Base-by-base conservation (phyloP, 169 alveolate species). In the Cryptosporidium tyzzeri region DNA sequence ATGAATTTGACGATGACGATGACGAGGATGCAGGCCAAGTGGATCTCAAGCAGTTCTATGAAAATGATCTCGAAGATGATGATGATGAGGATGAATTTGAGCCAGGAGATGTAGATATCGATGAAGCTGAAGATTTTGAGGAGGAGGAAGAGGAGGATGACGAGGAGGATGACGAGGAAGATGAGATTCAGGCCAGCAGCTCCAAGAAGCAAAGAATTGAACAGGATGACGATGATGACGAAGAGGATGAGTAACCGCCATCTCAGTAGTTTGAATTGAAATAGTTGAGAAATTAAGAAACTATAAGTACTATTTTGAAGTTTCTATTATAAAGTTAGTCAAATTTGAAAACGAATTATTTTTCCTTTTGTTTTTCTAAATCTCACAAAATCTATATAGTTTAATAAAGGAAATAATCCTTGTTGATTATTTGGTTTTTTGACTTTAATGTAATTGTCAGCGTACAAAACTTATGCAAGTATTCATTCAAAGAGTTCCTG, bases 1-100 rank as follows among this genome's bases (percentile, higher is more conserved):
- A 73, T 31, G 91, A 74, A 0, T 55, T 31, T 29, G 84, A 91
- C 16, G 93, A 70, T 8, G 92, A 65, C 2, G 93, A 91, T 10
- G 94, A 84, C 35, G 93, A 65, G 1, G 94, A 86, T 35, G 94
- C 65, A 4, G 93, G 61, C 0, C 92, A 62, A n/a, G 94, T 91
- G 16, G 95, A 93, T 5, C 91, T 95, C 39, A 95, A 95, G 61
- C 93, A 94, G 91, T 95, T 95, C 70, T 95, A 95, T 71, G 97
- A 95, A 84, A 94, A 95, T 45, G 96, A 95, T 39, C 92, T 93
- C 92, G 95, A 95, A 31, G 96, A 95, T n/a, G 97, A 95, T 75
- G 94, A 94, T 41, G 97, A 95, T 55, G 97, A 94, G 67, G 97
- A 94, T 18, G 97, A 95, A 65, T 95, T 95, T 55, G 96, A 92